These are phyloP conservation scores for Cicer judaicum DNA, from an alignment of 306 rosid species.

Conservation along the genomic window DNA sequence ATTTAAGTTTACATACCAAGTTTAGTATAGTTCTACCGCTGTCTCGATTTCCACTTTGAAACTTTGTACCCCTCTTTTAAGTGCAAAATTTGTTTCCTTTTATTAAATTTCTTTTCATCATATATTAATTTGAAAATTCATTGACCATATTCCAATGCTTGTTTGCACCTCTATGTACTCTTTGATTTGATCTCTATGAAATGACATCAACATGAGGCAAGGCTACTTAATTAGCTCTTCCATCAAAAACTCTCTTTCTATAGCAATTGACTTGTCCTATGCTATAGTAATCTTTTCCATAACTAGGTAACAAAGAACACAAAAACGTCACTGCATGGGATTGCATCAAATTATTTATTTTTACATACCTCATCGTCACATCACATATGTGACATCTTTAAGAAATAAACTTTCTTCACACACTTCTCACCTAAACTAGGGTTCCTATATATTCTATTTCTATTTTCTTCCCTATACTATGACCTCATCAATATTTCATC, in stretches of 20 bases:
- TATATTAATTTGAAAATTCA: constrained; percentile 18
- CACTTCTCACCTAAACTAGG: neutral
- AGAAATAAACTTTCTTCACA: constrained; percentile 4
- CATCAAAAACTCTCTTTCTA: constrained; percentile 41
- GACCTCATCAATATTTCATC: neutral
- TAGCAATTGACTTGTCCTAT: constrained; percentile 45
- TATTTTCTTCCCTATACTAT: neutral
- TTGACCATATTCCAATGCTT: constrained; percentile 44
- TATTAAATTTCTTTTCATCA: constrained; percentile 15
- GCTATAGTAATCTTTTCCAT: constrained; percentile 37
- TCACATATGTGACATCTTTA: constrained; percentile 23
- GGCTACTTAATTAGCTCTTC: constrained; percentile 23
- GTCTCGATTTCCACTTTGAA: constrained; percentile 50
- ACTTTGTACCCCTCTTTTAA: constrained; percentile 59
- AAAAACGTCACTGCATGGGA: constrained; percentile 49
- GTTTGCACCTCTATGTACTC: constrained; percentile 38
- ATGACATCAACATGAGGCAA: constrained; percentile 47
- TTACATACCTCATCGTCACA: constrained; percentile 23
- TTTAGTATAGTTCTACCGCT: constrained; percentile 39
- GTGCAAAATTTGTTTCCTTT: constrained; percentile 52
- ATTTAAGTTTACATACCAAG: constrained; percentile 33
- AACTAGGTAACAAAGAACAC: constrained; percentile 41
- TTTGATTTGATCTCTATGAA: constrained; percentile 40
- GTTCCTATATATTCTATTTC: neutral
- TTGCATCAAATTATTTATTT: constrained; percentile 24